phyloP scores from a whole-genome alignment of 495 filamentous ascomycete genomes.

The Letharia lupina region DNA sequence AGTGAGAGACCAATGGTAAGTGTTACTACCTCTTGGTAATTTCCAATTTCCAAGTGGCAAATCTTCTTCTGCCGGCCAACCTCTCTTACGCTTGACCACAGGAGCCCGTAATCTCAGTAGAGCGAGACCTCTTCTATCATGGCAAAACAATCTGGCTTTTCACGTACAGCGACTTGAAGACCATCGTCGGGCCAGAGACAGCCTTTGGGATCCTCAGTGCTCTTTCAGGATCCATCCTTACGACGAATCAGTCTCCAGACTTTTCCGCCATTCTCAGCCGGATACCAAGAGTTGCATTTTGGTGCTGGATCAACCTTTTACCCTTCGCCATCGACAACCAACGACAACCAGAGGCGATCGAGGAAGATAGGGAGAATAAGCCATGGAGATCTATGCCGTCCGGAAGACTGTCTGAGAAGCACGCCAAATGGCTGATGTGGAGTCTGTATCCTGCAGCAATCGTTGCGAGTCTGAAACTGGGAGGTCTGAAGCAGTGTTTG shows the following conservation, averaged over 20 bases:
- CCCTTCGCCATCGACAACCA: slow-evolving; percentile 45
- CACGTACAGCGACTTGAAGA: slow-evolving; percentile 34
- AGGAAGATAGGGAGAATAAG: slow-evolving; percentile 49
- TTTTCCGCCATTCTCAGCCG: slow-evolving; percentile 15
- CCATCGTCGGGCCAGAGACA: slow-evolving; percentile 32
- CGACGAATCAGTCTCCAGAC: not conserved
- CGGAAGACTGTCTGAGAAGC: slow-evolving; percentile 28
- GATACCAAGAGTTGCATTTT: slow-evolving; percentile 16
- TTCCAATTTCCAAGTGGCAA: not conserved
- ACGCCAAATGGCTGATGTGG: slow-evolving; percentile 32
- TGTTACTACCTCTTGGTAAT: not conserved
- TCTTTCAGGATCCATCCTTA: slow-evolving; percentile 23
- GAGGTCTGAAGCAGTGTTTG: slow-evolving; percentile 29
- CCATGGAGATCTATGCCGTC: slow-evolving; percentile 47
- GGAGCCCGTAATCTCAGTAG: not conserved
- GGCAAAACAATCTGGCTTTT: slow-evolving; percentile 32
- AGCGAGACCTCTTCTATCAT: not conserved
- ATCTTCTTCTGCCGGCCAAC: not conserved
- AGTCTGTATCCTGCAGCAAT: slow-evolving; percentile 30
- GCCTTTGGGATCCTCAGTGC: slow-evolving; percentile 33
- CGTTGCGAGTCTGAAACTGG: slow-evolving; percentile 29
- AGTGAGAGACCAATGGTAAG: not conserved
- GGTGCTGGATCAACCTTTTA: slow-evolving; percentile 31
- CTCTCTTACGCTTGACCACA: not conserved
- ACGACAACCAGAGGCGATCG: slow-evolving; percentile 34